These are phyloP conservation scores for Penicillium hordei DNA, from an alignment of 2,329 filamentous ascomycete species.

Conservation along the genomic window DNA sequence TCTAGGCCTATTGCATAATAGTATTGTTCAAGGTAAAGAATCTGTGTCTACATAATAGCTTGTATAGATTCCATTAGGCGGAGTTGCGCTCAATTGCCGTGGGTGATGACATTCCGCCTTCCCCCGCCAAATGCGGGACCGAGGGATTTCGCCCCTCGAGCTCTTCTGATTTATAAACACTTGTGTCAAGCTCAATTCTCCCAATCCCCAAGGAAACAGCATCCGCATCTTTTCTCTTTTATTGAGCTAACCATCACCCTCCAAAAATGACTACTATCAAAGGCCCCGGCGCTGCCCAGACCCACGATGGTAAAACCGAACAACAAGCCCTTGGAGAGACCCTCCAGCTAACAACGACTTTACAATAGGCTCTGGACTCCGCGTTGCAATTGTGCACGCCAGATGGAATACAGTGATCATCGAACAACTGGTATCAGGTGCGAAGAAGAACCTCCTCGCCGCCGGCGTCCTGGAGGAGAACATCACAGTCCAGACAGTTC, in stretches of 20 bases:
- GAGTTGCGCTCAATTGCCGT: slow-evolving; percentile 10
- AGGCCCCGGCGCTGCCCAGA: slow-evolving; percentile 61
- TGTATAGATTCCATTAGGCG: not conserved
- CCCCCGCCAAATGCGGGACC: slow-evolving; percentile 22
- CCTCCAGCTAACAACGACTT: slow-evolving; percentile 9
- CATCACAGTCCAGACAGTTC: slow-evolving; percentile 85
- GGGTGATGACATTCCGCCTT: slow-evolving; percentile 16
- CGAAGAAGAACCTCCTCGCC: slow-evolving; percentile 72
- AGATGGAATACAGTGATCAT: slow-evolving; percentile 93
- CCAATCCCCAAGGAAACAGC: not conserved
- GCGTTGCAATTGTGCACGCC: slow-evolving; percentile 92
- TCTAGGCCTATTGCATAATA: not conserved
- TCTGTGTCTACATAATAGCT: not conserved
- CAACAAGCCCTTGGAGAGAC: not conserved
- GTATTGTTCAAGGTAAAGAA: not conserved
- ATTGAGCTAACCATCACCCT: not conserved
- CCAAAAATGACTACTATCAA: slow-evolving; percentile 56
- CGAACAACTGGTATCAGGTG: slow-evolving; percentile 76
- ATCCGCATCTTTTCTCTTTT: not conserved
- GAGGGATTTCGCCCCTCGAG: slow-evolving; percentile 14
- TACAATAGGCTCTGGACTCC: slow-evolving; percentile 64
- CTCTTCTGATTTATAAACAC: slow-evolving; percentile 1
- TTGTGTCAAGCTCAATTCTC: slow-evolving; percentile 4
- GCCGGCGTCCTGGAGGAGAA: slow-evolving; percentile 84
- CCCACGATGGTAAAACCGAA: slow-evolving; percentile 54